phyloP scores from a whole-genome alignment of 2,329 filamentous ascomycete species.

The Arthrinium phaeospermum region DNA sequence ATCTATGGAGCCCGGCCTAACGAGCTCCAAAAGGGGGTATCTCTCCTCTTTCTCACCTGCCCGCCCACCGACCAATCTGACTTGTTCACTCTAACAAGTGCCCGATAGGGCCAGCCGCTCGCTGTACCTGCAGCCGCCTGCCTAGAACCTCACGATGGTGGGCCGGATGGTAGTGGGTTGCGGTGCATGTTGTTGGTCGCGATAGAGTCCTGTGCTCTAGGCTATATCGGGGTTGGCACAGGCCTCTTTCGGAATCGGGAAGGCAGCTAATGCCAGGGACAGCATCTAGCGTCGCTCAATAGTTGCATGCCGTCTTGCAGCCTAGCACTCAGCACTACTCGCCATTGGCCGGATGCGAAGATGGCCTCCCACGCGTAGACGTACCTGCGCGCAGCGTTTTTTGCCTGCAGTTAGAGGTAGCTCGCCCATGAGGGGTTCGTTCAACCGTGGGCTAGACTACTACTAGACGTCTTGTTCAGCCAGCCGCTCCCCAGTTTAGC shows the following conservation, averaged over 20 bases:
- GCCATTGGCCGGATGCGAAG: not conserved
- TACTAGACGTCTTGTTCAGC: not conserved
- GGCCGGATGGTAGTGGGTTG: not conserved
- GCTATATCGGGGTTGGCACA: not conserved
- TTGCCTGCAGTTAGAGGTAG: not conserved
- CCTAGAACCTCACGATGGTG: slow-evolving; percentile 4
- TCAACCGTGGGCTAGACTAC: not conserved
- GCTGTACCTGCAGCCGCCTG: slow-evolving; percentile 9
- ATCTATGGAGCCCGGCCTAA: not conserved
- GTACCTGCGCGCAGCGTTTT: not conserved
- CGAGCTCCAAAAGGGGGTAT: not conserved
- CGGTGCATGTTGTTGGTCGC: not conserved
- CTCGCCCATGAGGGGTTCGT: not conserved
- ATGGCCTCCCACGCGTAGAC: not conserved
- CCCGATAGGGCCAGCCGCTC: slow-evolving; percentile 4
- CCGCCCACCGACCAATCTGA: not conserved
- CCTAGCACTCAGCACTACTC: not conserved
- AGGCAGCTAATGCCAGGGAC: slow-evolving; percentile 17
- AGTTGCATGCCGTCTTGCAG: slow-evolving; percentile 6
- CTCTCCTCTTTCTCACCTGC: not conserved
- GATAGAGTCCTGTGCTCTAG: not conserved
- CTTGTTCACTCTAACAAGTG: not conserved
- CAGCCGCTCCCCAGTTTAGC: slow-evolving; percentile 1
- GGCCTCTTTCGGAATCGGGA: slow-evolving; percentile 24
- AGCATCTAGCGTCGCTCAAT: slow-evolving; percentile 1